These are phyloP conservation scores for Ceratocystis lukuohia DNA, from an alignment of 2,329 filamentous ascomycete species.

Conservation along the genomic window DNA sequence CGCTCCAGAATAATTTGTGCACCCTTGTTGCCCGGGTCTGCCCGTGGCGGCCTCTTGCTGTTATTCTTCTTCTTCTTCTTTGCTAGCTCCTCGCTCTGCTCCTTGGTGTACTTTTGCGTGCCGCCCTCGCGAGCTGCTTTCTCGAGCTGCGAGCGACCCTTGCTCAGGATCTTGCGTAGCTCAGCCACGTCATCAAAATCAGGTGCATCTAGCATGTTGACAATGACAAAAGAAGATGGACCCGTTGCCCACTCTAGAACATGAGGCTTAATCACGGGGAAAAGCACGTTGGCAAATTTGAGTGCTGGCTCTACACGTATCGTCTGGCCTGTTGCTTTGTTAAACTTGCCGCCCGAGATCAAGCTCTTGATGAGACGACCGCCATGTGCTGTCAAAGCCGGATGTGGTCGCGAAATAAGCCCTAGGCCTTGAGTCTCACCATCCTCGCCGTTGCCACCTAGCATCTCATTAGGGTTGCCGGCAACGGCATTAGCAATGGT, in stretches of 20 bases:
- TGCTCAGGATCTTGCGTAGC: slow-evolving; percentile 56
- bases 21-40: slow-evolving; percentile 43
- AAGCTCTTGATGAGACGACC: slow-evolving; percentile 84
- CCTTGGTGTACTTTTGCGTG: slow-evolving; percentile 38
- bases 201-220: slow-evolving; percentile 63
- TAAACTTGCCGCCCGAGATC: slow-evolving; percentile 78
- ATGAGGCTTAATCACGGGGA: slow-evolving; percentile 61
- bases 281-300: slow-evolving; percentile 70
- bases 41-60: slow-evolving; percentile 26
- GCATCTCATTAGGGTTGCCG: slow-evolving; percentile 35
- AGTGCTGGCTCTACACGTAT: slow-evolving; percentile 62
- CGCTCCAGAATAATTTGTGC: slow-evolving; percentile 48
- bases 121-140: slow-evolving; percentile 50
- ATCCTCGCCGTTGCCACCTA: slow-evolving; percentile 29
- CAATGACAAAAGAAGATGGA: slow-evolving; percentile 71
- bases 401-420: slow-evolving; percentile 35
- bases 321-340: slow-evolving; percentile 57
- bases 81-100: slow-evolving; percentile 34
- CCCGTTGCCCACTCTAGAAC: slow-evolving; percentile 76
- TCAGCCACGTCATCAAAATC: slow-evolving; percentile 55
- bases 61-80: slow-evolving; percentile 34
- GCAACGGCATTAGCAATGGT: slow-evolving; percentile 53
- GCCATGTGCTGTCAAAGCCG: slow-evolving; percentile 47
- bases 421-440: slow-evolving; percentile 24
- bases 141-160: slow-evolving; percentile 57